These are phyloP conservation scores for Coemansia erecta DNA, from an alignment of 192 early-diverging fungal species.

Conservation along the genomic window DNA sequence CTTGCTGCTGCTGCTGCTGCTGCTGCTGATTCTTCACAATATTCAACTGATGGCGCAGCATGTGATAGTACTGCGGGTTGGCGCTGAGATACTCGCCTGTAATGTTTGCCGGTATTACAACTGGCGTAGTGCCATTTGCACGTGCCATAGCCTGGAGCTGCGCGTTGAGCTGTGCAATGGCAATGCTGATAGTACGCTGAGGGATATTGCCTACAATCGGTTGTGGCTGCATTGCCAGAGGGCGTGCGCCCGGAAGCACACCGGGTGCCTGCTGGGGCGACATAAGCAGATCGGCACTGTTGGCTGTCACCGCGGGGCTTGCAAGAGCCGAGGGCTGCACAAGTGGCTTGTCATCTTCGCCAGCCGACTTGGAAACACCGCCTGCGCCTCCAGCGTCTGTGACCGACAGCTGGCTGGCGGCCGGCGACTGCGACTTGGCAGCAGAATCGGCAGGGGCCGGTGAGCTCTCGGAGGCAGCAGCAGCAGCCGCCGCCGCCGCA, in stretches of 20 bases:
- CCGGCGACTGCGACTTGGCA: conserved; percentile 4
- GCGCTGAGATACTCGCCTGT: conserved; percentile 45
- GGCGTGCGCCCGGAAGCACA: neutral
- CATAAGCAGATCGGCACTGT: conserved; percentile 8
- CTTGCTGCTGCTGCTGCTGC: conserved; percentile 8
- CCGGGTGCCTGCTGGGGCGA: conserved; percentile 3
- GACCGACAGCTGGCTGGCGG: neutral
- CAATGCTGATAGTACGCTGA: neutral
- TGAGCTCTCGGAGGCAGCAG: neutral
- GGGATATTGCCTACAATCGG: neutral
- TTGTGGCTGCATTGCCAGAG: neutral
- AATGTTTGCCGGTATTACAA: conserved; percentile 29
- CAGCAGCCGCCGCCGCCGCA: neutral
- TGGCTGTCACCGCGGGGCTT: neutral
- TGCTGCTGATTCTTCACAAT: conserved; percentile 6
- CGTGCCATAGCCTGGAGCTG: conserved; percentile 15
- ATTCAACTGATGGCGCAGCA: conserved; percentile 25
- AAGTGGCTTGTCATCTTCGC: neutral
- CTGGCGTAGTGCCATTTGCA: conserved; percentile 8
- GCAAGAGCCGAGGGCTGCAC: neutral
- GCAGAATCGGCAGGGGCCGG: conserved; percentile 1
- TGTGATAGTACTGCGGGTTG: conserved; percentile 27
- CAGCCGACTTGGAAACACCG: neutral
- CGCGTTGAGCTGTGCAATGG: conserved; percentile 20
- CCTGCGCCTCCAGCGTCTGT: neutral